Conservation (phyloP, 768 basidiomycete species). For the Leccinum uliginosum region DNA sequence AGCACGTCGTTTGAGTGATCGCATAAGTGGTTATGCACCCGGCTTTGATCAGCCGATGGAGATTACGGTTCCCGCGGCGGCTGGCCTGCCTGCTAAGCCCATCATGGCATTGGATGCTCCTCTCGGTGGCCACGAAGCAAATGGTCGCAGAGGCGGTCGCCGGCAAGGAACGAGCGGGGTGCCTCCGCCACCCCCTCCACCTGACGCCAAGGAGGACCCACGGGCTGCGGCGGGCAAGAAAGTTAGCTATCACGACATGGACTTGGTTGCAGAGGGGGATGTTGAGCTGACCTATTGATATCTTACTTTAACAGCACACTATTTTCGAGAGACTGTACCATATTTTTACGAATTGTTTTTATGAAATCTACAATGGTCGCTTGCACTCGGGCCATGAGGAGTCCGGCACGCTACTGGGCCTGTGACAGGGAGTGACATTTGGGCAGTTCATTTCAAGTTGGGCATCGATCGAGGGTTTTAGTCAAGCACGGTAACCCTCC, state of each 20-base stretch:
- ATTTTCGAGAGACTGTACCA: slow-evolving; percentile 19
- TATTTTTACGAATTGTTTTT: slow-evolving; percentile 16
- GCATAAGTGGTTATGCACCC: slow-evolving; percentile 73
- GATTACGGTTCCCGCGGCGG: slow-evolving; percentile 53
- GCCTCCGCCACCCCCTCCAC: slow-evolving; percentile 73
- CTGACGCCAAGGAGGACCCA: slow-evolving; percentile 90
- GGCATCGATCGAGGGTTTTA: slow-evolving; percentile 28
- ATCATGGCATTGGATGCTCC: slow-evolving; percentile 52
- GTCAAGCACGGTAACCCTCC: slow-evolving; percentile 9
- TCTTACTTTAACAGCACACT: slow-evolving; percentile 24
- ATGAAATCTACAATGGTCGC: slow-evolving; percentile 28
- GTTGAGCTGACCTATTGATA: slow-evolving; percentile 48
- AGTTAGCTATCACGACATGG: slow-evolving; percentile 95
- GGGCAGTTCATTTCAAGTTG: slow-evolving; percentile 20
- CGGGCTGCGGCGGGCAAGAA: slow-evolving; percentile 83
- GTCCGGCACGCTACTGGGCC: slow-evolving; percentile 8
- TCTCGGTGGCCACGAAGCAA: slow-evolving; percentile 34
- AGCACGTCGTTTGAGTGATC: slow-evolving; percentile 68
- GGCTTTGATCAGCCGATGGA: slow-evolving; percentile 39
- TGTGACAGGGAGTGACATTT: slow-evolving; percentile 29
- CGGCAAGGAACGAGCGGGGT: slow-evolving; percentile 41
- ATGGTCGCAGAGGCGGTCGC: slow-evolving; percentile 34
- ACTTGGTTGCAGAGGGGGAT: slow-evolving; percentile 81
- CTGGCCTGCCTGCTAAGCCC: slow-evolving; percentile 80
- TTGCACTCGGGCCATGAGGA: slow-evolving; percentile 24